Base-by-base conservation (phyloP, 441 rosid genomes). In the Gossypium lobatum region DNA sequence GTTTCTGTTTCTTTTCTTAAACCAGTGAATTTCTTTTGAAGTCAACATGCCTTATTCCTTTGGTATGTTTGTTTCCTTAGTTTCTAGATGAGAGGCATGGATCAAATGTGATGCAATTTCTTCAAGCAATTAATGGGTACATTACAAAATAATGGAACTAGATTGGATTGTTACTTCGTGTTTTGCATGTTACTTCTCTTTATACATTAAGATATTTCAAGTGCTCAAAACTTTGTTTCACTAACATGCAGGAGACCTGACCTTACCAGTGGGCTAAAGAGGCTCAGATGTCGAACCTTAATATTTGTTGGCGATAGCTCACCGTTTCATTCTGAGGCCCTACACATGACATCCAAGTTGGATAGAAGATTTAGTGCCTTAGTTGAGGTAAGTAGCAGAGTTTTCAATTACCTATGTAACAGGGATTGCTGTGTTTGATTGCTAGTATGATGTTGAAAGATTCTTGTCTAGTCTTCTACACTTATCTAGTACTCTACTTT, bases 291-390 rank as follows among this genome's bases (percentile, higher is more conserved):
- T 57, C 93, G 90, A 23, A 87, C 95, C 14, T 89, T 91, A 14
- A 78, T 91, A 64, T 89, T 91, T 74, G 90, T 91, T 6, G 95
- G 97, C 1, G 93, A 91, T 68, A 83, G 80, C 75, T 91, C 97
- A 62, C 92, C 92, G 70, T 90, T 90, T 74, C 87, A 88, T 73
- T 81, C 88, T 0, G 97, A 92, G 78, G 87, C 95, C 71, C 82
- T 90, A 70, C 83, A 88, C 73, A 87, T 90, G 89, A 82, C 83
- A 73, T 81, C 89, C 5, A 89, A 85, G 45, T 75, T 88, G 80
- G 95, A 89, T 74, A 84, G 85, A 83, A 86, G 89, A 83, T 84
- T 74, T 79, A 84, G 90, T 46, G 97, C 93, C 74, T 76, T 89
- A 60, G 95, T 89, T 53, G 93, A 90, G 93, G 93, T 87, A 83